A percentile compares a stretch with the other conserved stretches of the same genome.
Evolutionary conservation across 1,284 basidiomycete species (phyloP).

Genomic region (Ustilago esculenta): DNA sequence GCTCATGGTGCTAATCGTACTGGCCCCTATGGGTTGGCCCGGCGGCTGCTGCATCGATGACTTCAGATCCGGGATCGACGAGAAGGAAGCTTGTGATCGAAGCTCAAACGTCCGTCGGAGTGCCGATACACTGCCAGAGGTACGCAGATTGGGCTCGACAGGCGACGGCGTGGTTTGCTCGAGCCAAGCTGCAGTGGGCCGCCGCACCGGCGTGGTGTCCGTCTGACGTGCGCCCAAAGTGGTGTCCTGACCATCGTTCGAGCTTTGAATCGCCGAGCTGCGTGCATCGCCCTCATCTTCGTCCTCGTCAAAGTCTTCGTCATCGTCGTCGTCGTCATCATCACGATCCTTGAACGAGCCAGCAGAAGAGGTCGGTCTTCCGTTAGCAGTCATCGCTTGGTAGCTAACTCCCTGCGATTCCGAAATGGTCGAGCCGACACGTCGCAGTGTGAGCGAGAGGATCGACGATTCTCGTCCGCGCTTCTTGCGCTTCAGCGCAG

Average conservation of each 20-base stretch:
- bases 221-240: conserved; percentile 11
- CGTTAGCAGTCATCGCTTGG: conserved; percentile 19
- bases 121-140: conserved; percentile 26
- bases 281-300: conserved; percentile 2
- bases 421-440: conserved; percentile 55
- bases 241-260: conserved; percentile 13
- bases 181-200: conserved; percentile 9
- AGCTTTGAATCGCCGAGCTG: conserved; percentile 11
- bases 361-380: conserved; percentile 12
- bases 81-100: conserved; percentile 38
- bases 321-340: conserved; percentile 23
- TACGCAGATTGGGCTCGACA: conserved; percentile 7
- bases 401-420: conserved; percentile 21
- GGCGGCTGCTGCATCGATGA: conserved; percentile 29
- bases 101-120: conserved; percentile 31
- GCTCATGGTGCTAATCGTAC: conserved; percentile 24
- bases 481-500: conserved; percentile 57
- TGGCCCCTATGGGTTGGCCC: conserved; percentile 8
- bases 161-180: conserved; percentile 17
- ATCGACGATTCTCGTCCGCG: conserved; percentile 54
- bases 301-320: conserved; percentile 1
- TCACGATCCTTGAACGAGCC: conserved; percentile 18
- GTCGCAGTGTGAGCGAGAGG: conserved; percentile 52
- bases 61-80: conserved; percentile 38
- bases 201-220: conserved; percentile 8